Percentiles rank a stretch among this genome's conserved stretches.
Conservation (phyloP, 768 basidiomycete genomes). For the Phylloporus rhodoxanthus region DNA sequence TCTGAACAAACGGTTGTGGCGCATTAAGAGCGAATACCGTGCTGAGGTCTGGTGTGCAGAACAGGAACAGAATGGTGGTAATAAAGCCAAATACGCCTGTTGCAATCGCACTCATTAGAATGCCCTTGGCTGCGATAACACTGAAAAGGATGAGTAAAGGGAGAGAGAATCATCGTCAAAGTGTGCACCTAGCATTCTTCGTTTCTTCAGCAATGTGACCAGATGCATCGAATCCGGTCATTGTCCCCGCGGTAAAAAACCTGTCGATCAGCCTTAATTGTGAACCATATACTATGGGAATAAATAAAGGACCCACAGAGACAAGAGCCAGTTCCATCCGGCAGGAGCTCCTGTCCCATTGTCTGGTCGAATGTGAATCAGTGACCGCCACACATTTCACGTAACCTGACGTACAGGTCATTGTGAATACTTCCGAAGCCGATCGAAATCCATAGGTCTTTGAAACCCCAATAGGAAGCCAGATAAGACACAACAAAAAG, state of each 20-base stretch:
- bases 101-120: conserved; percentile 69
- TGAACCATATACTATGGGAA: not conserved
- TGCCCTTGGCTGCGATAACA: conserved; percentile 75
- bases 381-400: not conserved
- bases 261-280: conserved; percentile 47
- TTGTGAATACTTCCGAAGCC: conserved; percentile 77
- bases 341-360: conserved; percentile 85
- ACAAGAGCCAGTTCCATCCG: conserved; percentile 89
- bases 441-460: conserved; percentile 85
- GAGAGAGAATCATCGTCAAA: not conserved
- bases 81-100: conserved; percentile 77
- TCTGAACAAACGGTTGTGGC: conserved; percentile 87
- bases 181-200: conserved; percentile 60
- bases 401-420: conserved; percentile 55
- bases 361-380: conserved; percentile 39
- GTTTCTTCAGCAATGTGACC: conserved; percentile 89
- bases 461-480: conserved; percentile 88
- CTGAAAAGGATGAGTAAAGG: conserved; percentile 31
- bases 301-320: conserved; percentile 49
- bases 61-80: conserved; percentile 75
- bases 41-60: conserved; percentile 77
- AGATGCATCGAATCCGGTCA: conserved; percentile 88
- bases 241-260: conserved; percentile 79
- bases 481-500: conserved; percentile 82
- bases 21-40: conserved; percentile 69